phyloP scores from a whole-genome alignment of 306 rosid species.

The Spatholobus suberectus region DNA sequence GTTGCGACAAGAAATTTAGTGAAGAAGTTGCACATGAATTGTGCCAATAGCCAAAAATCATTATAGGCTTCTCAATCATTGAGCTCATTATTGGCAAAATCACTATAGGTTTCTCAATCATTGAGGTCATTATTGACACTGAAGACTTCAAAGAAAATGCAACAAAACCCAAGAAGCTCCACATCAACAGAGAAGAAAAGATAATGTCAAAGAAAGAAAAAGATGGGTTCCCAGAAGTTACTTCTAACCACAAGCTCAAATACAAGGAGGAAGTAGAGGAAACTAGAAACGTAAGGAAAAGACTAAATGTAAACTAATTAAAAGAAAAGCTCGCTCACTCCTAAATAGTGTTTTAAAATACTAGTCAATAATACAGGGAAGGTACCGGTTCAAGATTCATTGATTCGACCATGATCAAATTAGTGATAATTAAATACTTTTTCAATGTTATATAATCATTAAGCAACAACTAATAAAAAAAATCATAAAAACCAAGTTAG shows the following conservation, averaged over 20 bases:
- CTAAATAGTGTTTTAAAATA: neutral
- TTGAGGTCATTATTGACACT: constrained; percentile 35
- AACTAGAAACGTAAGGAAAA: neutral
- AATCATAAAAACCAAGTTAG: neutral
- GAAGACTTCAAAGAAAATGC: constrained; percentile 20
- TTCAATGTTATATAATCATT: neutral
- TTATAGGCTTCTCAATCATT: constrained; percentile 40
- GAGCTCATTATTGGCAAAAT: constrained; percentile 38
- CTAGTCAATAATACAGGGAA: neutral
- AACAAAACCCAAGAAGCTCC: constrained; percentile 11
- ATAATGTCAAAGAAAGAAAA: neutral
- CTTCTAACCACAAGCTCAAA: neutral
- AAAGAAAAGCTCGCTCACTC: neutral
- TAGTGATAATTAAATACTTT: neutral
- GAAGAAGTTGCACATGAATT: constrained; percentile 37
- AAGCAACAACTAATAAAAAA: neutral
- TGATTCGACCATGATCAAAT: neutral
- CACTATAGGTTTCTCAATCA: constrained; percentile 35
- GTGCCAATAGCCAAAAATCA: constrained; percentile 38
- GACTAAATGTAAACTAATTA: neutral
- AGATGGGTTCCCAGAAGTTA: constrained; percentile 4
- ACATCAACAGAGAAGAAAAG: constrained; percentile 18
- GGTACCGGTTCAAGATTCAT: neutral
- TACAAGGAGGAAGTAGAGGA: neutral
- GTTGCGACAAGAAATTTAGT: constrained; percentile 18